These are phyloP conservation scores for Ophiostoma sp. DNA, from an alignment of 2,329 filamentous ascomycete genomes.

Conservation along the genomic window DNA sequence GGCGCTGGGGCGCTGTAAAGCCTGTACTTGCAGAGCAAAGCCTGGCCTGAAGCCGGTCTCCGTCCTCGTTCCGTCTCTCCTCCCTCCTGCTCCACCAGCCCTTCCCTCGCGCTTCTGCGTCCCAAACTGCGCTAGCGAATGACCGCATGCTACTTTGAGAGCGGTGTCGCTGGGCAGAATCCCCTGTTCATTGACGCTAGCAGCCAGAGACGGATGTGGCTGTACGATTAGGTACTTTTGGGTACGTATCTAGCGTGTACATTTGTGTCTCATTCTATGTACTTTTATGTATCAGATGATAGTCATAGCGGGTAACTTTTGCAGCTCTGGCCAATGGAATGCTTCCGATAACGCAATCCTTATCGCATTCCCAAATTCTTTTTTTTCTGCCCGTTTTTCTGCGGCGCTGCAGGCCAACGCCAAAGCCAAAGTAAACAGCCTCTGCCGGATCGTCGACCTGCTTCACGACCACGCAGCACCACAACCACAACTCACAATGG, in stretches of 20 bases:
- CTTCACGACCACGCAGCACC: neutral
- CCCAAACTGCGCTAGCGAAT: constrained; percentile 23
- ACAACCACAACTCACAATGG: constrained; percentile 18
- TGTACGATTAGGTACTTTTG: neutral
- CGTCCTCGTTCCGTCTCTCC: constrained; percentile 16
- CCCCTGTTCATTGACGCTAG: neutral
- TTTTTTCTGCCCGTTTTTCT: constrained; percentile 20
- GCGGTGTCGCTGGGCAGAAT: constrained; percentile 21
- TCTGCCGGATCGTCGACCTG: neutral
- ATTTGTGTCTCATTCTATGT: neutral
- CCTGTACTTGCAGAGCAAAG: neutral
- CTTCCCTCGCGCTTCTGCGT: constrained; percentile 1
- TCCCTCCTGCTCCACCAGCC: constrained; percentile 5
- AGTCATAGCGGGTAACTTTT: neutral
- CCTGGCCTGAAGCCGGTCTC: neutral
- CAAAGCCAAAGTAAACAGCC: neutral
- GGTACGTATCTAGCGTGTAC: neutral
- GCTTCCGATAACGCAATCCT: constrained; percentile 16
- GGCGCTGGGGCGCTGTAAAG: neutral
- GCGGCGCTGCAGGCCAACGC: neutral
- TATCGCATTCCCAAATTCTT: constrained; percentile 20
- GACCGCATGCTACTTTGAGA: constrained; percentile 17
- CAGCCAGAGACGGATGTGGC: neutral
- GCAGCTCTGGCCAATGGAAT: neutral
- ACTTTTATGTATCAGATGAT: neutral